phyloP scores from a whole-genome alignment of 192 early-diverging fungal genomes.

The Umbelopsis sp. region DNA sequence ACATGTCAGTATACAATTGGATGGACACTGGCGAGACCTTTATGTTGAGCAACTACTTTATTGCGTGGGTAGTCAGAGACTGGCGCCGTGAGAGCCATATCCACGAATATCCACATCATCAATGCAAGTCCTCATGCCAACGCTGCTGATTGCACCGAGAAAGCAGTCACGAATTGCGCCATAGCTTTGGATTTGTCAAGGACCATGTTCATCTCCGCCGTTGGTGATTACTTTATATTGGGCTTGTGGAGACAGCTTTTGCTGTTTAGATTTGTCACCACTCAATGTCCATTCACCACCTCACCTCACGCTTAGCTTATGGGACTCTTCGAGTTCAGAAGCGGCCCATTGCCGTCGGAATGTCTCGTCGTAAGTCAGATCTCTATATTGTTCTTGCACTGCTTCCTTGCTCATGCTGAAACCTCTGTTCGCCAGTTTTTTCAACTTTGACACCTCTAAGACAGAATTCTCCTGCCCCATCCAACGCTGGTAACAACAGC shows the following conservation, averaged over 20 bases:
- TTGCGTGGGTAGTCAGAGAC: too few species aligned
- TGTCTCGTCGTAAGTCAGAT: background rate
- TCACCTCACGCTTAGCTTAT: slow-evolving; percentile 8
- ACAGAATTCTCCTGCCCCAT: background rate
- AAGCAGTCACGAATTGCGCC: slow-evolving; percentile 21
- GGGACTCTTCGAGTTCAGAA: background rate
- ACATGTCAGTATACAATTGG: too few species aligned
- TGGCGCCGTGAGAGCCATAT: too few species aligned
- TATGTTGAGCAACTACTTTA: too few species aligned
- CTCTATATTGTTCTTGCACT: background rate
- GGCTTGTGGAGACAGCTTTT: background rate
- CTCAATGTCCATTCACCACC: background rate
- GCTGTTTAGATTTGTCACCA: background rate
- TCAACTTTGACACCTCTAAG: background rate
- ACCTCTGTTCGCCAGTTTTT: background rate
- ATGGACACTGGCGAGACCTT: too few species aligned
- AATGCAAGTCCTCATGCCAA: too few species aligned
- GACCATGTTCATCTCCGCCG: slow-evolving; percentile 10
- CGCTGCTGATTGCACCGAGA: too few species aligned
- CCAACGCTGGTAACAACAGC: background rate
- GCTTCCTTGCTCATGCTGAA: background rate
- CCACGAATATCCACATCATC: too few species aligned
- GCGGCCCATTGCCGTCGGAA: background rate
- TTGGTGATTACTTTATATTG: background rate
- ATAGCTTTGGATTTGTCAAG: slow-evolving; percentile 12